Conservation (phyloP, 2,329 filamentous ascomycete genomes). For the Bipolaris zeicola region DNA sequence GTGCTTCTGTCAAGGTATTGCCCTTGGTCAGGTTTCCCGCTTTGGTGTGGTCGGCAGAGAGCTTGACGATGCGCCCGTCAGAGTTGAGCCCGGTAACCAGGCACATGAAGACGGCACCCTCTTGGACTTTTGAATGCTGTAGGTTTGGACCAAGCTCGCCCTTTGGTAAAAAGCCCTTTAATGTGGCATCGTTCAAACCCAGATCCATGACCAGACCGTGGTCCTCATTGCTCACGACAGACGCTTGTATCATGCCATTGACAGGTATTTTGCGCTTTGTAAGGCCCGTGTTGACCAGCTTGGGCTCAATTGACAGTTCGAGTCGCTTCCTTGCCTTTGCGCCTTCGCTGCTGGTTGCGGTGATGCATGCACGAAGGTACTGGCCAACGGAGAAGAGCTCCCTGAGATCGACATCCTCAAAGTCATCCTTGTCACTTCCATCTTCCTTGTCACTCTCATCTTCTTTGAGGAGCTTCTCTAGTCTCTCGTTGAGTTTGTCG, state of each 20-base stretch:
- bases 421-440: conserved; percentile 54
- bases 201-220: conserved; percentile 94
- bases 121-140: conserved; percentile 71
- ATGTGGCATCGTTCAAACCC: conserved; percentile 68
- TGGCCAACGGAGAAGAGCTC: conserved; percentile 82
- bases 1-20: conserved; percentile 73
- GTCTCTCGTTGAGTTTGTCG: conserved; percentile 72
- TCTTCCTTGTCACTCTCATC: conserved; percentile 64
- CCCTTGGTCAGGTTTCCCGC: conserved; percentile 70
- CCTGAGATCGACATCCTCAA: conserved; percentile 71
- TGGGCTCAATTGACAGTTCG: conserved; percentile 82
- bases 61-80: conserved; percentile 82
- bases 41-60: conserved; percentile 75
- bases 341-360: conserved; percentile 74
- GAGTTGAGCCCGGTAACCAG: conserved; percentile 75
- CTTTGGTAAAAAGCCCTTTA: conserved; percentile 83
- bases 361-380: conserved; percentile 83
- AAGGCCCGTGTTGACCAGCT: conserved; percentile 77
- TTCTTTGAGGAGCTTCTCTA: conserved; percentile 70
- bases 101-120: conserved; percentile 84
- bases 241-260: conserved; percentile 82
- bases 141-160: conserved; percentile 75
- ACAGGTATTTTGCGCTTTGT: conserved; percentile 72
- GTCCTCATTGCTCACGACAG: conserved; percentile 90
- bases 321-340: conserved; percentile 77